Evolutionary conservation across 305 asterid species (phyloP), one percentile per base, ranked within the genome.

Genomic region (Fraxinus nigra): DNA sequence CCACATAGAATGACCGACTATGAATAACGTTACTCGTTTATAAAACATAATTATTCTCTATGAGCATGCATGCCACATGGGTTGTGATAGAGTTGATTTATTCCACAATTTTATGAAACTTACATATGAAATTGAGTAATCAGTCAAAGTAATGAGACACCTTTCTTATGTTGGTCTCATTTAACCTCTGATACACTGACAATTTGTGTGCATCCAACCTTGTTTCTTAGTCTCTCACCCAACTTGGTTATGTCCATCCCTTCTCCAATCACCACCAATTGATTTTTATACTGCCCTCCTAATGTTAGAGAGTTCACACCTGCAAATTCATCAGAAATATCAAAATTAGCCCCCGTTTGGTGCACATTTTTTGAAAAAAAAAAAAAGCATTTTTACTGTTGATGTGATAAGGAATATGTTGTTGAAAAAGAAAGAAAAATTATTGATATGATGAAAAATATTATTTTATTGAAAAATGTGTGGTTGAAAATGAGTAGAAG

Each of bases 271-370:
- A 73, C 84, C 74, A 56, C 79, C 59, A 74, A 13, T 4, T 74
- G 40, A 37, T 81, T 74, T n/a, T 59, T 80, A 26, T 16, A 3
- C 7, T 35, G 4, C 65, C 84, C 84, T 38, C 75, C 40, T 35
- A 81, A 1, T 56, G 20, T 51, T 16, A 81, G 14, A 48, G 84
- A 81, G 38, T 56, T 76, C 80, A 81, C 84, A 33, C 84, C 84
- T 81, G 38, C 79, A 80, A 37, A 54, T 56, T 28, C 30, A 59
- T 65, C 37, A 11, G 26, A 28, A 26, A 9, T 63, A 26, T 24
- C 33, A 63, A 24, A 63, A 65, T 63, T 63, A 24, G 26, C 26
- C 26, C 26, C 1, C 26, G 26, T 24, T 24, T 24, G 26, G 1
- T 24, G 26, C 26, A 24, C 26, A 24, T 24, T 24, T 24, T 24